A percentile compares a stretch with the other conserved stretches of the same genome.
These are phyloP conservation scores for Styphnolobium japonicum DNA, from an alignment of 306 rosid genomes.

Conservation along the genomic window DNA sequence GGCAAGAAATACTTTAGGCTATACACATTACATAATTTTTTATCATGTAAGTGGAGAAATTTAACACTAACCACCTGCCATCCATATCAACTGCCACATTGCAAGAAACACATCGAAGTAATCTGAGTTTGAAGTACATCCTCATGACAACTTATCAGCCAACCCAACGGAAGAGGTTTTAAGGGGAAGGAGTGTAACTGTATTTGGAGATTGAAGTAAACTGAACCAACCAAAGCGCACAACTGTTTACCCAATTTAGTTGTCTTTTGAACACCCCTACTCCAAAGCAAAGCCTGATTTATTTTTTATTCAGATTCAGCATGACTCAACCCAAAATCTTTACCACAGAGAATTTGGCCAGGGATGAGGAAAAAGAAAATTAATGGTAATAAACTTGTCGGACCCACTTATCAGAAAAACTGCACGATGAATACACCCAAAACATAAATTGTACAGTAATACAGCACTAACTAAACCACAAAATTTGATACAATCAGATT, in stretches of 20 bases:
- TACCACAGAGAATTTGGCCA: too few species aligned
- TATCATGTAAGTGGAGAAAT: constrained; percentile 1
- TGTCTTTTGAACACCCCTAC: too few species aligned
- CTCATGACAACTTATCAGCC: background rate
- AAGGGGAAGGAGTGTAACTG: too few species aligned
- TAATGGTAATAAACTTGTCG: too few species aligned
- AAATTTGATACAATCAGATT: background rate
- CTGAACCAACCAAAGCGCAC: too few species aligned
- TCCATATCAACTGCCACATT: background rate
- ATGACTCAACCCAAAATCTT: too few species aligned
- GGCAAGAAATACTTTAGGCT: background rate
- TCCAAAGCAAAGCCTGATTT: too few species aligned
- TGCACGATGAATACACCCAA: background rate
- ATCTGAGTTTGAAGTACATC: background rate
- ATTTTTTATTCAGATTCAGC: too few species aligned
- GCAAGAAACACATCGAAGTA: background rate
- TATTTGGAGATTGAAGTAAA: too few species aligned
- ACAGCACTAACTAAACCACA: background rate
- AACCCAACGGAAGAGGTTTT: too few species aligned
- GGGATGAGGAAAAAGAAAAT: too few species aligned
- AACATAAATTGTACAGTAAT: background rate
- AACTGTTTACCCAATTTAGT: too few species aligned
- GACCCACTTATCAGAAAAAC: background rate
- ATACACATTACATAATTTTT: background rate
- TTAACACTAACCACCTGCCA: constrained; percentile 1